phyloP scores from a whole-genome alignment of 2,329 filamentous ascomycete genomes.

The Monilinia fructigena region DNA sequence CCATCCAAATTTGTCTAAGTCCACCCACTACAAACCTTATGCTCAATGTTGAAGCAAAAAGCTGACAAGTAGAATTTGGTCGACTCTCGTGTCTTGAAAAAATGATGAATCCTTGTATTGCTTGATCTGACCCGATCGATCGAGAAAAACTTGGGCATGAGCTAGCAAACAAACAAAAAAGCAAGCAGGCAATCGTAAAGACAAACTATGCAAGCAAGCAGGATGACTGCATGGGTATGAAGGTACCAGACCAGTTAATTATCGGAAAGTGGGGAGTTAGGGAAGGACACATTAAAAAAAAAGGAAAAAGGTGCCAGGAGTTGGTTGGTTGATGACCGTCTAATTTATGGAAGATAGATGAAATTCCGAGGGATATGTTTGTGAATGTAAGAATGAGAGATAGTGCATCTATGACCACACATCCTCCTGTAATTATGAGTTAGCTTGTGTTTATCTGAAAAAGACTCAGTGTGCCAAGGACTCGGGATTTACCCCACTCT shows the following conservation, averaged over 20 bases:
- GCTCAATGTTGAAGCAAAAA: background rate
- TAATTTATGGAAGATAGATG: constrained; percentile 2
- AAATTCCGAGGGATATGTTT: background rate
- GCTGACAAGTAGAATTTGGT: background rate
- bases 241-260: background rate
- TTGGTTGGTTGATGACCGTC: background rate
- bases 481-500: background rate
- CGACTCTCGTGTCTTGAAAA: background rate
- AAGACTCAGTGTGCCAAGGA: background rate
- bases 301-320: background rate
- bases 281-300: background rate
- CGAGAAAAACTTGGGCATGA: background rate
- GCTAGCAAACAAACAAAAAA: constrained; percentile 1
- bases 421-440: constrained; percentile 55
- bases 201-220: constrained; percentile 7
- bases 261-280: background rate
- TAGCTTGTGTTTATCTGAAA: constrained; percentile 19
- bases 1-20: background rate
- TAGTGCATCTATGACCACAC: constrained; percentile 58
- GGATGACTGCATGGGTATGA: background rate
- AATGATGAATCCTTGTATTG: background rate
- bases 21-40: background rate
- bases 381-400: background rate
- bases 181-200: background rate
- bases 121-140: background rate